Evolutionary conservation across 1,284 basidiomycete species (phyloP), one percentile per base, ranked within the genome.

Genomic region (Cryptococcus hybrid): DNA sequence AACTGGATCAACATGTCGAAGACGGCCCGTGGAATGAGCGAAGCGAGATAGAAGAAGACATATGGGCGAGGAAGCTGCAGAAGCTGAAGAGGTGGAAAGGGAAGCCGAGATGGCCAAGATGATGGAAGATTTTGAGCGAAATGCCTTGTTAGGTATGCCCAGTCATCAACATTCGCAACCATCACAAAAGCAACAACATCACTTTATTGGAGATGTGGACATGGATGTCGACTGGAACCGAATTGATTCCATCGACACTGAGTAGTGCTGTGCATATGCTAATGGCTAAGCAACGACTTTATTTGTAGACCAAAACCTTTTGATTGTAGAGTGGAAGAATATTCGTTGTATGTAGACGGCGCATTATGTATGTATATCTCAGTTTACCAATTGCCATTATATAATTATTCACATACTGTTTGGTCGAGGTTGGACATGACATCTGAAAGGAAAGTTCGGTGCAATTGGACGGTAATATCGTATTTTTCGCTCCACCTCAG

Each of bases 11-110:
- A n/a, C n/a, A 42, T 53, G 48, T 47, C 4, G 15, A 9, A 39
- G n/a, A 52, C 43, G 24, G 18, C 37, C 5, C 18, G 18, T 7
- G 13, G 50, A 30, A 46, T 46, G 30, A 38, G 7, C 39, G 43
- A 44, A 42, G 36, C 42, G 53, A 35, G 50, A 15, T 43, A 43
- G 61, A 65, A 51, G 64, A 67, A 8, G 68, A 69, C 13, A 38
- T 47, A 40, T 73, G 68, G 72, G 68, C 59, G 37, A 50, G 34
- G 66, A 71, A 49, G 70, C 71, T 37, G 68, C 66, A 24, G 59
- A 58, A 34, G 69, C 65, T 3, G 72, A 74, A 54, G 59, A 66
- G 37, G 70, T 66, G 2, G 72, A 71, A 47, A 37, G 59, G 39
- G 70, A 71, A 36, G 61, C 56, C 18, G 66, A 63, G 30, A 37